Evolutionary conservation across 2,329 filamentous ascomycete genomes (phyloP).

Genomic region (Diaporthe sp.): DNA sequence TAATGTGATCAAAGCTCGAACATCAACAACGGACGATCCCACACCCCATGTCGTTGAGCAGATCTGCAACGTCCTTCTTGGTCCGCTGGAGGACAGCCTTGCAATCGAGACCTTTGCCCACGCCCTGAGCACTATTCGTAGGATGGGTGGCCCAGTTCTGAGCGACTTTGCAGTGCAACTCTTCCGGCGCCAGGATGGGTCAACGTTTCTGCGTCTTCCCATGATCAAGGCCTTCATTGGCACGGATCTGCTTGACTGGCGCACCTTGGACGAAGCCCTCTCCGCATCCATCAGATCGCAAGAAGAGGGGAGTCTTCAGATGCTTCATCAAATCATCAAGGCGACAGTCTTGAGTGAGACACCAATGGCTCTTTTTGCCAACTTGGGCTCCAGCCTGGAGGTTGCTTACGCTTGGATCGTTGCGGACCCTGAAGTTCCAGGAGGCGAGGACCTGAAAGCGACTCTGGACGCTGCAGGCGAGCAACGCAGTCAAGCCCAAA

Average conservation of each 20-base stretch:
- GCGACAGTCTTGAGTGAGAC: slow-evolving; percentile 83
- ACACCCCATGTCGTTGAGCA: slow-evolving; percentile 71
- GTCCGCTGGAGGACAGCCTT: slow-evolving; percentile 66
- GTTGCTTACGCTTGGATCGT: slow-evolving; percentile 85
- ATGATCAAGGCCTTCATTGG: slow-evolving; percentile 70
- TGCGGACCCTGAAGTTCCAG: slow-evolving; percentile 75
- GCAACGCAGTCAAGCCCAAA: slow-evolving; percentile 58
- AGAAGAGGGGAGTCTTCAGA: slow-evolving; percentile 80
- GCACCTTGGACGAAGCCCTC: slow-evolving; percentile 77
- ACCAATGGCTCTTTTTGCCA: slow-evolving; percentile 83
- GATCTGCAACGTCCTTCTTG: slow-evolving; percentile 70
- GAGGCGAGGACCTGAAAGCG: slow-evolving; percentile 79
- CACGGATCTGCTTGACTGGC: slow-evolving; percentile 74
- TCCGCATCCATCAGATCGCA: slow-evolving; percentile 79
- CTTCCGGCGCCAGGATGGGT: slow-evolving; percentile 69
- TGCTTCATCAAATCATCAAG: slow-evolving; percentile 85
- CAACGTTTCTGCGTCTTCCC: slow-evolving; percentile 69
- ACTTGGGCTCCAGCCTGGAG: slow-evolving; percentile 87
- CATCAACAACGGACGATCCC: slow-evolving; percentile 70
- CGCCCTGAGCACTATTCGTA: slow-evolving; percentile 71
- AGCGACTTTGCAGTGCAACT: slow-evolving; percentile 68
- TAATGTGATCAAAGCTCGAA: slow-evolving; percentile 73
- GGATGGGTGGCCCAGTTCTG: slow-evolving; percentile 68
- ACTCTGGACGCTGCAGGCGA: slow-evolving; percentile 63
- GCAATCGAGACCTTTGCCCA: slow-evolving; percentile 74